Base-by-base conservation (phyloP, 768 basidiomycete genomes). In the Termitomyces eurrhizus region DNA sequence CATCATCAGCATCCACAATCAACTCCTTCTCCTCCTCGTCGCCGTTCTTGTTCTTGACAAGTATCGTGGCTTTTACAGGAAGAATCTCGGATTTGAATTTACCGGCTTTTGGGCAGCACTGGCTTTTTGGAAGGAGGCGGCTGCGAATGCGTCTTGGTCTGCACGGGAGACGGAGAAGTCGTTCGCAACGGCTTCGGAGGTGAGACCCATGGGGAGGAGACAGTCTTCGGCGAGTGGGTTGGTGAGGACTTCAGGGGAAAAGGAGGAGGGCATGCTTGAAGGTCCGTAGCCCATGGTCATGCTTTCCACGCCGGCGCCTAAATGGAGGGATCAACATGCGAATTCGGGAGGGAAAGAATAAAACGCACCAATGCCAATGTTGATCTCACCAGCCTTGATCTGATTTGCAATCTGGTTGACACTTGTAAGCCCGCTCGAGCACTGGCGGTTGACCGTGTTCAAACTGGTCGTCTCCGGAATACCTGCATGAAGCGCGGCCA, bases 361-460 rank as follows among this genome's bases (percentile, higher is more conserved):
- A 2, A 14, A 39, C 2, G 39, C 14, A 39, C 39, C 39, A 4
- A 1, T 39, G 6, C 39, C 2, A 13, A 37, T 37, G 4, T 13
- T 13, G 11, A 37, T 37, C 11, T 93, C 88, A 0, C 92, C 90
- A 2, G 82, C 71, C 18, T 74, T 70, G 67, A 97, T 95, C 69
- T 88, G 80, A 70, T 89, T 90, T 35, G 93, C 91, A 64, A 96
- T 89, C 70, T 87, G 85, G 72, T 84, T 85, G 67, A 95, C 83
- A 9, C 91, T 89, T 29, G 89, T 87, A 48, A 97, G 79, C 44
- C 94, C 93, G 41, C 87, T 90, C 1, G 92, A 93, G 75, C 95
- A 96, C 74, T 95, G 93, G 35, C 95, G 81, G 76, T 96, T 95
- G 64, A 95, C 82, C n/a, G 92, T 94, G 74, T 88, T 86, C 67